Evolutionary conservation across 164 flowering plant genomes (phyloP).

Genomic region (Santalum album): DNA sequence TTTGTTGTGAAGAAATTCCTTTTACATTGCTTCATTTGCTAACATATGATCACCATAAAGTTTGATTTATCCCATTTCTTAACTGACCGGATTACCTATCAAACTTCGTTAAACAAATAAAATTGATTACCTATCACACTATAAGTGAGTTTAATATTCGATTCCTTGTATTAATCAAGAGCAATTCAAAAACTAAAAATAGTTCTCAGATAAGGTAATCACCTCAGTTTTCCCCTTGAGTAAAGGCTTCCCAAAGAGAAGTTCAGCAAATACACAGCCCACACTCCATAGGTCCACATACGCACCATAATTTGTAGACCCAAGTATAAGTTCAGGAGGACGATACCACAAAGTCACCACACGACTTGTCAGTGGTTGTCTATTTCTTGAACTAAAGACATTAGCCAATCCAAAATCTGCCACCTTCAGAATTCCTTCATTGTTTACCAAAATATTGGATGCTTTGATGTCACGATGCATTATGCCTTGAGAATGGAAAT

Average conservation of each 20-base stretch:
- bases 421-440: constrained; percentile 44
- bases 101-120: no score
- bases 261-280: constrained; percentile 69
- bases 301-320: constrained; percentile 49
- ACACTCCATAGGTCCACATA: constrained; percentile 67
- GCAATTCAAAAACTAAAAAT: not conserved
- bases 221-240: constrained; percentile 70
- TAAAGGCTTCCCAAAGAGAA: constrained; percentile 49
- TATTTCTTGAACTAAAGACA: constrained; percentile 21
- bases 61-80: no score
- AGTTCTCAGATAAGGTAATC: not conserved
- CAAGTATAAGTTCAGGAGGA: constrained; percentile 65
- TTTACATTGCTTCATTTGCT: no score
- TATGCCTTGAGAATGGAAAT: constrained; percentile 62
- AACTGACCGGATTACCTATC: no score
- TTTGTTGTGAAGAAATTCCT: no score
- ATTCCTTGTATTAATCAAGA: not conserved
- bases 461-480: constrained; percentile 68
- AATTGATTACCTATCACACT: no score
- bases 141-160: no score
- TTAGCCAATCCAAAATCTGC: constrained; percentile 67
- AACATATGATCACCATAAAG: no score
- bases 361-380: constrained; percentile 52
- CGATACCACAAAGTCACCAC: constrained; percentile 80
- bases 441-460: constrained; percentile 51